phyloP scores from a whole-genome alignment of 441 rosid genomes.

The Erodium trifolium region DNA sequence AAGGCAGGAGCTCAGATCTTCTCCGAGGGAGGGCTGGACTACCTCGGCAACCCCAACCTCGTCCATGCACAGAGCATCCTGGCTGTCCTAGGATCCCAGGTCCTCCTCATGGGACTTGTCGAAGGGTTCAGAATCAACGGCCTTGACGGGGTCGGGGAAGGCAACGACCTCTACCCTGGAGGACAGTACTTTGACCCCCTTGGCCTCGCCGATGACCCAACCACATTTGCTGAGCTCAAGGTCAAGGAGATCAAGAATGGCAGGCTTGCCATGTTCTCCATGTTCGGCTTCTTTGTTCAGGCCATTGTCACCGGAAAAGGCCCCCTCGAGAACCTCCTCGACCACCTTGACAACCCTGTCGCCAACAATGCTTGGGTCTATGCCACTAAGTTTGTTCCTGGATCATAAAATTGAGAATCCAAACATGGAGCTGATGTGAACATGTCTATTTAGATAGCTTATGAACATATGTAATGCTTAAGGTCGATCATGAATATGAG shows the following conservation, averaged over 20 bases:
- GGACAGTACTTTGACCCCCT: constrained; percentile 12
- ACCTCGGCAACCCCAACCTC: constrained; percentile 14
- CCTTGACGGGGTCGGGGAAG: not conserved
- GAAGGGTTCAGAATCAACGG: constrained; percentile 15
- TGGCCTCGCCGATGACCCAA: constrained; percentile 13
- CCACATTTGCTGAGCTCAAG: constrained; percentile 15
- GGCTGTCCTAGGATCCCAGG: constrained; percentile 10
- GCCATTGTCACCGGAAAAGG: constrained; percentile 17
- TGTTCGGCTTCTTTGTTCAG: constrained; percentile 17
- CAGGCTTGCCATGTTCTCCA: constrained; percentile 14
- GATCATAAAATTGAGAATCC: not conserved
- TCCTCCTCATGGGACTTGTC: constrained; percentile 13
- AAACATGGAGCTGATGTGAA: not conserved
- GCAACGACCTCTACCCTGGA: constrained; percentile 13
- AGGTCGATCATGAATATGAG: not conserved
- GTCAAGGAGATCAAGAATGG: constrained; percentile 18
- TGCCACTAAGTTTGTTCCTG: constrained; percentile 17
- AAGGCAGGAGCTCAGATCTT: constrained; percentile 16
- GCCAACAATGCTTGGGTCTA: constrained; percentile 16
- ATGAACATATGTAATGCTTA: not conserved
- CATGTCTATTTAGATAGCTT: not conserved
- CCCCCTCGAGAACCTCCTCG: constrained; percentile 13
- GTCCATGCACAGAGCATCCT: constrained; percentile 17
- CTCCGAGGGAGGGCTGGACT: constrained; percentile 12
- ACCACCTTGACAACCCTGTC: constrained; percentile 13